Percentiles rank a stretch among this genome's conserved stretches.
Conservation (phyloP, 345 rosid genomes). For the Eucalyptus marginata region DNA sequence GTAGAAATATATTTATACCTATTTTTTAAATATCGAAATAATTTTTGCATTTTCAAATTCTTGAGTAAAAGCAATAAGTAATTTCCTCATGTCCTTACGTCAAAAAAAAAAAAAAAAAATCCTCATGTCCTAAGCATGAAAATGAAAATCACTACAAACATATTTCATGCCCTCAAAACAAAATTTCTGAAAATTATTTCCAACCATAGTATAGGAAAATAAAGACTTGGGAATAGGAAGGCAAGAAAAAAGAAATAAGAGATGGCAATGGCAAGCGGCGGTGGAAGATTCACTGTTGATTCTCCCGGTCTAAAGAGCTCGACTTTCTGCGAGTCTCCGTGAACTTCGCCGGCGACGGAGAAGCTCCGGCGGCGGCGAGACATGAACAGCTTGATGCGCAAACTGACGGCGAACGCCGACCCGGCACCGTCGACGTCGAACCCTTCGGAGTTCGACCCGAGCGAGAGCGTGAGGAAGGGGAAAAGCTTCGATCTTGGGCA, state of each 20-base stretch:
- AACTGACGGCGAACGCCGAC: not conserved
- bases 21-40: not conserved
- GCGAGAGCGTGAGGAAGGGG: not conserved
- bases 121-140: not conserved
- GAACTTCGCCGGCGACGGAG: not conserved
- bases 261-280: not conserved
- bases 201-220: not conserved
- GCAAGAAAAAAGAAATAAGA: not conserved
- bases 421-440: not conserved
- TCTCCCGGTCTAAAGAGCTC: not conserved
- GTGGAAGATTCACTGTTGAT: not conserved
- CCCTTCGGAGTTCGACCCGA: not conserved
- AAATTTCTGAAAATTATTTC: not conserved
- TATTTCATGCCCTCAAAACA: not conserved
- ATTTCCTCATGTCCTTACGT: not conserved
- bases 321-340: not conserved
- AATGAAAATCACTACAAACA: not conserved
- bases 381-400: not conserved
- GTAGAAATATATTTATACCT: too few species aligned
- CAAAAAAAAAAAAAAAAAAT: too few species aligned
- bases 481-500: slow-evolving; percentile 44
- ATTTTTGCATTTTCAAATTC: not conserved
- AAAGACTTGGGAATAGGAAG: not conserved
- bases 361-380: not conserved
- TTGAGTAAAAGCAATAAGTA: not conserved